Conservation (phyloP, 192 early-diverging fungal species). For the Allomyces javanicus region DNA sequence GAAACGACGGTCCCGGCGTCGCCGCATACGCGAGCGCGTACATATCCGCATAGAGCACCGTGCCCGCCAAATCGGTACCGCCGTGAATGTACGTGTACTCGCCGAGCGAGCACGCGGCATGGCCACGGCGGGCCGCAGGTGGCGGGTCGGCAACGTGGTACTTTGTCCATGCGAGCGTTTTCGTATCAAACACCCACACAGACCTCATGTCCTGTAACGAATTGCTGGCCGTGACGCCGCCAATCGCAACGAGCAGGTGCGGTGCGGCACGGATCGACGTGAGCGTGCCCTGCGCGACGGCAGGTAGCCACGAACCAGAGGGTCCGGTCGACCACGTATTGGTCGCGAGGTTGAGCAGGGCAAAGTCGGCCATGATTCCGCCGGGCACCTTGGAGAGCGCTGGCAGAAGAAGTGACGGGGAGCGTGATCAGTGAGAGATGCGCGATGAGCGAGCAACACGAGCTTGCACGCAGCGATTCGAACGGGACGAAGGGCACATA, state of each 20-base stretch:
- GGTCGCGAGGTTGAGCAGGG: background rate
- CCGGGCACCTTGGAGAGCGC: too few relatives aligned
- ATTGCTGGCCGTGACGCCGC: background rate
- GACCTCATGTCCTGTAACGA: background rate
- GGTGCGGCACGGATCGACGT: background rate
- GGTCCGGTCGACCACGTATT: background rate
- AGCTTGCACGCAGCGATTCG: too few relatives aligned
- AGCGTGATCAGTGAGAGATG: too few relatives aligned
- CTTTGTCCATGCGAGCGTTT: background rate
- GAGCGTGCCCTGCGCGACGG: background rate
- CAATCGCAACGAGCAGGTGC: background rate
- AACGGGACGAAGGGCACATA: too few relatives aligned
- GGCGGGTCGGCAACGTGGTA: background rate
- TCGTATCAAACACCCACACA: background rate
- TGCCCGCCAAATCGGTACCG: background rate
- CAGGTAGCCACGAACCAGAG: too few relatives aligned
- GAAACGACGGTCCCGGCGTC: background rate
- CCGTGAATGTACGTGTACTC: background rate
- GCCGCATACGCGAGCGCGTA: background rate
- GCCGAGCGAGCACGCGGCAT: background rate
- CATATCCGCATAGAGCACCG: background rate
- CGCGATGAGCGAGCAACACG: too few relatives aligned
- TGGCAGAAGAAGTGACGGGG: too few relatives aligned
- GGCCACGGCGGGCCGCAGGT: background rate
- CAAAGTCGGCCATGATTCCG: too few relatives aligned